These are phyloP conservation scores for Thelonectria olida DNA, from an alignment of 2,329 filamentous ascomycete genomes.

Conservation along the genomic window DNA sequence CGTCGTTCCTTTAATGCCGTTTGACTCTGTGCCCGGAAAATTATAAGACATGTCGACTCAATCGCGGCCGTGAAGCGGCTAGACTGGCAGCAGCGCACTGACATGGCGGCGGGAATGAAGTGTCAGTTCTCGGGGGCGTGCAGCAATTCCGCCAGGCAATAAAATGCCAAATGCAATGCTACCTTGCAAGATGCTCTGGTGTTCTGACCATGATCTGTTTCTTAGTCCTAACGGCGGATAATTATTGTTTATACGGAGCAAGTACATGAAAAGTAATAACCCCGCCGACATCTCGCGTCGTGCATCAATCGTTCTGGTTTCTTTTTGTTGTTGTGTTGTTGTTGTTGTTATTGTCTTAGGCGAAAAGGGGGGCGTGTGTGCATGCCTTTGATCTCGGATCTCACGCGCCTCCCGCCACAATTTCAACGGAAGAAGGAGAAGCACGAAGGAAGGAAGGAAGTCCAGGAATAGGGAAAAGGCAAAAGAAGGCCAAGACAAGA, in stretches of 20 bases:
- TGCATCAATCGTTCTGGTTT: slow-evolving; percentile 1
- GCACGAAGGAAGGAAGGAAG: neutral
- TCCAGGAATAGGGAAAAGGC: neutral
- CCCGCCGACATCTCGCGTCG: slow-evolving; percentile 14
- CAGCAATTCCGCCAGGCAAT: neutral
- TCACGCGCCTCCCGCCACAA: slow-evolving; percentile 15
- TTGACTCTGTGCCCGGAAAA: neutral
- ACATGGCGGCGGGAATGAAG: neutral
- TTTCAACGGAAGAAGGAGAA: neutral
- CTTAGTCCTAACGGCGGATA: neutral
- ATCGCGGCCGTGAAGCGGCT: no score
- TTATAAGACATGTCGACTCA: no score
- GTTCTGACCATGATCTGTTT: slow-evolving; percentile 10
- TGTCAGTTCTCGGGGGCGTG: slow-evolving; percentile 7
- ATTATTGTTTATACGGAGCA: neutral
- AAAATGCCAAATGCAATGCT: slow-evolving; percentile 3
- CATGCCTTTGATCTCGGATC: neutral
- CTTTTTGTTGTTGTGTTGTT: neutral
- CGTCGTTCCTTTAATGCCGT: neutral
- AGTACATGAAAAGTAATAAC: neutral
- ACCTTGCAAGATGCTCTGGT: slow-evolving; percentile 9
- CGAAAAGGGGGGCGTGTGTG: neutral
- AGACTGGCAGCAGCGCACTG: neutral
- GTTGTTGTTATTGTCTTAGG: neutral
- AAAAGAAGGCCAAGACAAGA: no score